Evolutionary conservation across 2,329 filamentous ascomycete genomes (phyloP), one percentile per base, ranked within the genome.

Genomic region (Samsoniella hepiali): DNA sequence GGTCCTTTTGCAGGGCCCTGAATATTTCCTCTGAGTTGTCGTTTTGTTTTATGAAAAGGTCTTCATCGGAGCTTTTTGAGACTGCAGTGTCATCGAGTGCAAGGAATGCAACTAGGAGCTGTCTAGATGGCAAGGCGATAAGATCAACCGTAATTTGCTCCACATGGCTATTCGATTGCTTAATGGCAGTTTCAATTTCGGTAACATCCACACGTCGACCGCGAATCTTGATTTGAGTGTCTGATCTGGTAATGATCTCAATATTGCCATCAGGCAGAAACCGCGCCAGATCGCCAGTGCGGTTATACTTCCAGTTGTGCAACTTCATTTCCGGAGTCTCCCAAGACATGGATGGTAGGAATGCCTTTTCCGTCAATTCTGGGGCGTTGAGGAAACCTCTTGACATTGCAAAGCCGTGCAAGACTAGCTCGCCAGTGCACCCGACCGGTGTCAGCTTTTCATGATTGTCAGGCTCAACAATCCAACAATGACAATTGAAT

Each of bases 161-260:
- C 10, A 51, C 31, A 15, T 34, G 49, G 3, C 1, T 32, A 17
- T 34, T 51, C 17, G 49, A 4, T n/a, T 17, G 49, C 29, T 51
- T 51, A 5, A 51, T n/a, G 31, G 44, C 29, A 42, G 34, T 17
- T 31, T 66, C 64, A 15, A 66, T 58, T 32, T 64, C 64, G 27
- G 32, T 54, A 6, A 81, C 73, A 70, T 80, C 85, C 63, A 82
- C 74, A 62, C 82, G 70, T 62, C 78, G 84, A 51, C 85, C 85
- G 36, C 78, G 76, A n/a, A 85, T 70, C 68, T 85, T 85, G 54
- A 85, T 76, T 68, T 85, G 82, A 0, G 75, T 76, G 67, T 85
- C 82, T 65, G 81, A 81, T 44, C 83, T 74, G 53, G 80, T 81
- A 58, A 81, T 66, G 62, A 75, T 79, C 1, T 71, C 65, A 22